These are phyloP conservation scores for Tetragonia tetragonoides DNA, from an alignment of 148 eudicot species.

Conservation along the genomic window DNA sequence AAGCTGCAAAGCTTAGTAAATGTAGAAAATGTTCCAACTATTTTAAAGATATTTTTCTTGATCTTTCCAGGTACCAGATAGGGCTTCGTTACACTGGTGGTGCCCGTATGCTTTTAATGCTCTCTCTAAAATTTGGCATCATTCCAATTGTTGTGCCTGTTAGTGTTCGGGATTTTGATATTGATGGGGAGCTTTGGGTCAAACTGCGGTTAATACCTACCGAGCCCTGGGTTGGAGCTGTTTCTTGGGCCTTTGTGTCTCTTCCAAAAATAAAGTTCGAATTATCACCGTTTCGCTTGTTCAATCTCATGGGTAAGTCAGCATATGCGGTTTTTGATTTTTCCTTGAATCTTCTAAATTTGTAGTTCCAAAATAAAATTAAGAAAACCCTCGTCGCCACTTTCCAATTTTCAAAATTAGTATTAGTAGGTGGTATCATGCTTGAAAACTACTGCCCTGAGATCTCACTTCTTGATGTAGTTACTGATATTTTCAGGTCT, in stretches of 20 bases:
- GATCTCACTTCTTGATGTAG: too few species aligned
- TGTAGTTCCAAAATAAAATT: not conserved
- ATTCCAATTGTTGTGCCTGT: constrained; percentile 87
- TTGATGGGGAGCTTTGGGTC: constrained; percentile 99
- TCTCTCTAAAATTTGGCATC: constrained; percentile 78
- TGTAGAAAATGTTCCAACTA: not conserved
- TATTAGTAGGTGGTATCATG: too few species aligned
- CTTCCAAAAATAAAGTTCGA: constrained; percentile 91
- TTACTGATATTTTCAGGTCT: not conserved
- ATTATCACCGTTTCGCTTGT: constrained; percentile 87
- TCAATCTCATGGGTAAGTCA: constrained; percentile 84
- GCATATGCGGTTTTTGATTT: not conserved
- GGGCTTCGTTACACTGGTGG: constrained; percentile 97
- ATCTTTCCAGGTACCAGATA: constrained; percentile 77
- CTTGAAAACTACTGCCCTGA: too few species aligned
- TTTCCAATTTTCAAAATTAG: too few species aligned
- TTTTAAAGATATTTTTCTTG: constrained; percentile 1
- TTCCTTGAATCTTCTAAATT: not conserved
- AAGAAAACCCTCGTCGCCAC: too few species aligned
- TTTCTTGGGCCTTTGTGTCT: constrained; percentile 94
- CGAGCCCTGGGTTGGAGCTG: constrained; percentile 96
- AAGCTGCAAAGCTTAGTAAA: not conserved
- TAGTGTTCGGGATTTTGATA: constrained; percentile 88
- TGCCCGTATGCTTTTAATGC: constrained; percentile 89
- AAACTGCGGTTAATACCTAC: constrained; percentile 78